Evolutionary conservation across 805 yeast genomes (phyloP), one percentile per base, ranked within the genome.

Genomic region (Candida multigemmis): DNA sequence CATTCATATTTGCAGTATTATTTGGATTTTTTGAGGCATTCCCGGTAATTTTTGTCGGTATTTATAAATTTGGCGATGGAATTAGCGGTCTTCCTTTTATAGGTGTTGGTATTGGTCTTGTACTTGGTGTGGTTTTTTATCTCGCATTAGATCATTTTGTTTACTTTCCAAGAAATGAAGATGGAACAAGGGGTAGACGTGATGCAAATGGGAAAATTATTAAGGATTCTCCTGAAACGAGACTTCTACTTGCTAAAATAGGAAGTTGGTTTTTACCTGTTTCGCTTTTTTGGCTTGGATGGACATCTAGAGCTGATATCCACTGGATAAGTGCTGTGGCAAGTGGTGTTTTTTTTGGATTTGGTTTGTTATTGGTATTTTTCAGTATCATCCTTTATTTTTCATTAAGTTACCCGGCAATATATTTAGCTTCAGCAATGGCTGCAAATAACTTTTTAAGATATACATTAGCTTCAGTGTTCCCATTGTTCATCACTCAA

Each of bases 401-500:
- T 50, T 60, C 81, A 19, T 64, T 74, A 65, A 50, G 80, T 4
- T 82, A 74, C 50, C 89, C 91, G 15, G 85, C 89, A 24, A 52
- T 74, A 18, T 67, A 69, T 18, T 79, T 84, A 13, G 94, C 95
- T 0, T 77, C 89, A n/a, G 89, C 93, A 3, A 52, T 84, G 35
- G 94, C 94, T 19, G 95, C 94, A 9, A 86, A 85, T 55, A 83
- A 82, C 48, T 60, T 86, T 44, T 52, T 77, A 31, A 71, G 96
- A 56, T 84, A 83, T 46, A 39, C 77, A 17, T 48, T 80, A 35
- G 84, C 93, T 7, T 74, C 84, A 5, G 82, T 76, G 12, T 77
- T 86, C 65, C 95, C 95, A 30, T 61, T 86, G 33, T 85, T 86
- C 56, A 81, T 86, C 2, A 70, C 75, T 12, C 95, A 85, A 54